Evolutionary conservation across 2,329 filamentous ascomycete species (phyloP), one percentile per base, ranked within the genome.

Genomic region (Chrysoporthe austroafricana): DNA sequence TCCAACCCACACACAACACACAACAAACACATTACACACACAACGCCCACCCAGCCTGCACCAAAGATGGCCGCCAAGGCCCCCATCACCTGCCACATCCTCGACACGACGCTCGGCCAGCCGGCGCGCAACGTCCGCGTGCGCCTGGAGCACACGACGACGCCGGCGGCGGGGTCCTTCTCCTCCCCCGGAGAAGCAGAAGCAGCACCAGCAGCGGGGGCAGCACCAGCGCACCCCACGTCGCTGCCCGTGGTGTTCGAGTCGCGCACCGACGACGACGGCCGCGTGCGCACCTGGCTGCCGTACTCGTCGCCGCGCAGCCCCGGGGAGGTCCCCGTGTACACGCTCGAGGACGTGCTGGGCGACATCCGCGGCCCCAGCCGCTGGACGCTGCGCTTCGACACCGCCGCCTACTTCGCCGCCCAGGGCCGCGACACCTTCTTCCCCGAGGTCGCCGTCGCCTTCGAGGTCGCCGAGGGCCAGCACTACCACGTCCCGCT

Each of bases 21-120:
- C 21, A 56, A 14, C 21, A 26, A 34, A 18, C 21, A 52, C 50
- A 26, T 26, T 0, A 26, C 26, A 57, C 13, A 16, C 16, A 18
- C 6, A n/a, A 58, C n/a, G 2, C 18, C 1, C 2, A n/a, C 39
- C n/a, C 42, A 21, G 26, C 21, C 50, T 1, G 3, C 50, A 54
- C n/a, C 50, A 54, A n/a, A 58, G 58, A 71, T 66, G 62, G 61
- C 67, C 56, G 63, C 70, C 68, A 88, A 86, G 75, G 87, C 89
- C 76, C 88, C 87, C 76, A 95, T 96, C 75, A 95, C 92, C 78
- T 95, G 92, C 83, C 92, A 96, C 83, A 87, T 94, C 78, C 91
- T 96, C 77, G 91, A 96, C 83, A 95, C 92, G 13, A 86, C 88
- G n/a, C 81, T 86, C 70, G 92, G 92, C 75, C 85, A 85, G 67